These are phyloP conservation scores for Hypomyces rosellus DNA, from an alignment of 2,329 filamentous ascomycete genomes.

Conservation along the genomic window DNA sequence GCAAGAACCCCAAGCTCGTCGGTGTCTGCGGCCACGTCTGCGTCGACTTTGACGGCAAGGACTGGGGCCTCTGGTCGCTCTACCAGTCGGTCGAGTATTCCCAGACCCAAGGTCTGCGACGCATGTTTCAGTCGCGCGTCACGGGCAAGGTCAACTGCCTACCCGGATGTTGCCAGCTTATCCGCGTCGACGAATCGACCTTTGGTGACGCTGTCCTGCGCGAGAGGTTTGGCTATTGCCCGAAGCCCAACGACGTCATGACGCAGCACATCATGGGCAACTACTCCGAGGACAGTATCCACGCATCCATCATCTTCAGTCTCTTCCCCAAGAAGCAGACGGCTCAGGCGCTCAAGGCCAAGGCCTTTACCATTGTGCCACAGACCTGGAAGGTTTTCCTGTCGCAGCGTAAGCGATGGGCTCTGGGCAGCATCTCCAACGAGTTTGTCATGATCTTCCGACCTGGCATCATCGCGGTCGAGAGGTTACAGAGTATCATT, in stretches of 20 bases:
- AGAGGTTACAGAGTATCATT: conserved; percentile 38
- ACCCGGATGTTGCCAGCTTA: conserved; percentile 44
- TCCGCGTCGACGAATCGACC: conserved; percentile 43
- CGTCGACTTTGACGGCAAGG: conserved; percentile 37
- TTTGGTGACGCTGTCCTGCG: conserved; percentile 41
- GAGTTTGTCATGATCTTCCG: conserved; percentile 44
- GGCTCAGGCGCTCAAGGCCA: conserved; percentile 39
- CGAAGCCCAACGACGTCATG: conserved; percentile 42
- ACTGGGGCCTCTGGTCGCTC: conserved; percentile 39
- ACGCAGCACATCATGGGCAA: conserved; percentile 43
- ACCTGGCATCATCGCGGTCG: conserved; percentile 35
- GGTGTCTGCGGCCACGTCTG: conserved; percentile 44
- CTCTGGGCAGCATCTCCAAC: conserved; percentile 41
- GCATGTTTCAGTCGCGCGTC: conserved; percentile 43
- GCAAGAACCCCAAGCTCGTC: conserved; percentile 35
- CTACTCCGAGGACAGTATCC: conserved; percentile 44
- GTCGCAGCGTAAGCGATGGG: conserved; percentile 44
- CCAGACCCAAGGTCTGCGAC: conserved; percentile 39
- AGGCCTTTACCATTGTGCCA: conserved; percentile 41
- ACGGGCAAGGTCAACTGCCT: conserved; percentile 45
- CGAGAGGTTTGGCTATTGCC: conserved; percentile 42
- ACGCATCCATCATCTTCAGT: conserved; percentile 43
- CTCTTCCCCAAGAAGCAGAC: conserved; percentile 38
- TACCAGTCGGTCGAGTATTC: conserved; percentile 45
- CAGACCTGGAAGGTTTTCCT: conserved; percentile 40